Base-by-base conservation (phyloP, 495 filamentous ascomycete genomes). In the Parmelia sp. region DNA sequence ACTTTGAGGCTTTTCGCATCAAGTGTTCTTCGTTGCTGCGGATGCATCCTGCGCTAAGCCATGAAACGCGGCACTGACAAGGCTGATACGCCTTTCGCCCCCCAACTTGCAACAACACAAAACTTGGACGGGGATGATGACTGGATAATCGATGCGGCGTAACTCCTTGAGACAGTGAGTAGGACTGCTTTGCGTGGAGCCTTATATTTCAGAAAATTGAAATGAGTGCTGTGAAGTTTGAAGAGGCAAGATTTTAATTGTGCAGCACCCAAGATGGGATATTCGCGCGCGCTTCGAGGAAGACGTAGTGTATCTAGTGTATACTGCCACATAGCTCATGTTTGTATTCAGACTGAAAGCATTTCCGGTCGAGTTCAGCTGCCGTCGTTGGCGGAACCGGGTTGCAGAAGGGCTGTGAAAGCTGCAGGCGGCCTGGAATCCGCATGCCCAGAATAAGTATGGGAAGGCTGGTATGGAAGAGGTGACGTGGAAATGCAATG, bases 41-140 rank as follows among this genome's bases (percentile, higher is more conserved):
- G 51, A 55, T 55, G 51, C 19, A 55, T 55, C 51, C 51, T 33
- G 51, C 51, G 51, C 51, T 71, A 71, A 19, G 68, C 65, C 17
- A 62, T 23, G 62, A 15, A 51, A 55, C 51, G n/a, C 15, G 7
- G 0, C 27, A 7, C 4, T 3, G 31, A 27, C 25, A 25, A 29
- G 47, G 47, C 47, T 29, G 47, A 27, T 27, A 51, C 25, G 25
- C 45, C 1, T n/a, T n/a, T 23, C 11, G 2, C 39, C 17, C 12
- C n/a, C 47, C 47, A 51, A 29, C 47, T 29, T 10, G 47, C 47
- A 51, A 51, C 47, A 51, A 6, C n/a, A 21, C 15, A 10, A 12
- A 8, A 21, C 5, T 12, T 25, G n/a, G 12, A 51, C n/a, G 10
- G 9, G n/a, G 45, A 3, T 25, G 45, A 49, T 49, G 14, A 49